A percentile compares a stretch with the other conserved stretches of the same genome.
These are phyloP conservation scores for Claviceps arundinis DNA, from an alignment of 2,329 filamentous ascomycete species.

Conservation along the genomic window DNA sequence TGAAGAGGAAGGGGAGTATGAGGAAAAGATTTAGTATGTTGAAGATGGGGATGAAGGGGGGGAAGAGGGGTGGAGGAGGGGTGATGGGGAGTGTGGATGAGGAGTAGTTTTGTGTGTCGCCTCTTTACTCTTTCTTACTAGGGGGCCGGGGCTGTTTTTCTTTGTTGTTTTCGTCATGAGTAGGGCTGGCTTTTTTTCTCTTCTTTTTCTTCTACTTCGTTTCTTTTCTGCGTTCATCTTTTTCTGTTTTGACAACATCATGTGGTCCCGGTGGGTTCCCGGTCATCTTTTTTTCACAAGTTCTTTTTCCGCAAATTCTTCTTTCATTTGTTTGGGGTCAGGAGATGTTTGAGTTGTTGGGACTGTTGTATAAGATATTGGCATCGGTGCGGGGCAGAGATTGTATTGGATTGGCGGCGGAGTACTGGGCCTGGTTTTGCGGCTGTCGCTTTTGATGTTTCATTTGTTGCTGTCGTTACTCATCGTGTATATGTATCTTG, in stretches of 20 bases:
- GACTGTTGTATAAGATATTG: too few species aligned
- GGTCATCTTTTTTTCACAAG: too few species aligned
- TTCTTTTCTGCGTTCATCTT: too few species aligned
- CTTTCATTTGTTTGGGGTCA: too few species aligned
- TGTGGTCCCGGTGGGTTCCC: too few species aligned
- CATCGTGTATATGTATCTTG: not conserved
- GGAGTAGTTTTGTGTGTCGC: constrained; percentile 24
- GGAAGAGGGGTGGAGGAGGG: constrained; percentile 36
- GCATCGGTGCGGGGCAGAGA: not conserved
- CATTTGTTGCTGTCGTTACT: not conserved
- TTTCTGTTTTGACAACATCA: too few species aligned
- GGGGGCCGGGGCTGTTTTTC: not conserved
- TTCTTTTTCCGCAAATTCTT: too few species aligned
- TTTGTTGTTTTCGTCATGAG: not conserved
- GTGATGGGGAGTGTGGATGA: constrained; percentile 43
- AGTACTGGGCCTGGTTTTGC: not conserved
- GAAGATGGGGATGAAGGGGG: constrained; percentile 58
- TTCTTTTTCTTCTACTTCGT: not conserved
- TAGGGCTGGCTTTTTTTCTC: not conserved
- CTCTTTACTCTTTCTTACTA: not conserved
- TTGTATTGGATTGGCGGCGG: not conserved
- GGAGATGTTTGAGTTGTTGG: too few species aligned
- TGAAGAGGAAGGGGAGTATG: constrained; percentile 47
- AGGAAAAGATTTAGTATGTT: constrained; percentile 69
- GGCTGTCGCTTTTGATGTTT: not conserved